Evolutionary conservation across 306 rosid species (phyloP), one percentile per base, ranked within the genome.

Genomic region (Urtica urens): DNA sequence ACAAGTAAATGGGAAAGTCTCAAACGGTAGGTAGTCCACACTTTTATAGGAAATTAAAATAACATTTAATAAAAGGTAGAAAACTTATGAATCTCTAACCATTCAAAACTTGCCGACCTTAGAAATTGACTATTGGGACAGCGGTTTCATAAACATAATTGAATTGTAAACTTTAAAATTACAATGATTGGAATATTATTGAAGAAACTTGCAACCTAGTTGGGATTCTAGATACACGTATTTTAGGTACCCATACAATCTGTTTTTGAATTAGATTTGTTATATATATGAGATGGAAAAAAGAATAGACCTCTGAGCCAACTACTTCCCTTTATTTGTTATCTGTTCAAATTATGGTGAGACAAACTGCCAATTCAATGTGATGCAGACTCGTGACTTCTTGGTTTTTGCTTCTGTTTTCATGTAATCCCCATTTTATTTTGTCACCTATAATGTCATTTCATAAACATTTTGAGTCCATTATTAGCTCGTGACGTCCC

Each of bases 401-500:
- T 15, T 14, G 34, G 52, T 28, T 10, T 18, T 17, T 28, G 41
- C 38, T 1, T n/a, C n/a, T n/a, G n/a, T n/a, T n/a, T 12, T 28
- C 22, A 14, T 42, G 16, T n/a, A 17, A 14, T 10, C 23, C n/a
- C 11, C 12, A 9, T 45, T 23, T 45, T 45, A 3, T 23, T 20
- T 43, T 1, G 26, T 21, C 26, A 43, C 13, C 3, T 29, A 10
- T 13, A 23, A 12, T 23, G 20, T 45, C 2, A 12, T 2, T 45
- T 33, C 39, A 12, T 39, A 23, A 56, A 39, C 59, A 19, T 20
- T 27, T 29, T 2, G 6, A 5, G 18, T 29, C 38, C 38, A 48
- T 48, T 47, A 26, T 48, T 48, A 23, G 22, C 29, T 38, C 38
- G n/a, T 48, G 38, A 48, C 38, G 38, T n/a, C 53, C 53, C 29